phyloP scores from a whole-genome alignment of 176 grass and related monocot genomes.

The barley (Hordeum vulgare) region DNA sequence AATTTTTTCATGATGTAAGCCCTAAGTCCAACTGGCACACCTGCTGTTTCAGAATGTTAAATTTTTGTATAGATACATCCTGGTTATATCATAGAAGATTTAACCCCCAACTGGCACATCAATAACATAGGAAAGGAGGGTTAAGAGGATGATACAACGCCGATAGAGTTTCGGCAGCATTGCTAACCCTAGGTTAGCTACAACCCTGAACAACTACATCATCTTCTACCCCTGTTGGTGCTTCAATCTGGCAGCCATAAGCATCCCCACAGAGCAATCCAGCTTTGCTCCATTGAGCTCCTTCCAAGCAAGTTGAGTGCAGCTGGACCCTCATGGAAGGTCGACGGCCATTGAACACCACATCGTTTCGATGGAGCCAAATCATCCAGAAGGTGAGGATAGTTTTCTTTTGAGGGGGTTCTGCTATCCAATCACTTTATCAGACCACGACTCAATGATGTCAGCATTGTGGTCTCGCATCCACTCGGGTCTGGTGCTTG shows the following conservation, averaged over 20 bases:
- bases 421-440: neutral
- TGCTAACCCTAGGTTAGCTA: neutral
- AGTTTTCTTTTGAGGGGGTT: neutral
- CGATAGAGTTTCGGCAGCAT: neutral
- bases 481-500: neutral
- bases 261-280: neutral
- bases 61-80: neutral
- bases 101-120: too few species aligned
- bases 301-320: neutral
- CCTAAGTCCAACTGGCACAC: neutral
- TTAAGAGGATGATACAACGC: neutral
- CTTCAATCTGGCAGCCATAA: neutral
- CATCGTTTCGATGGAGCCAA: neutral
- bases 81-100: too few species aligned
- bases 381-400: neutral
- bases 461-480: neutral
- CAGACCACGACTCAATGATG: neutral
- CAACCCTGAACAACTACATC: neutral
- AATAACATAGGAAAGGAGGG: neutral
- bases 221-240: neutral
- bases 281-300: neutral
- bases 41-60: neutral
- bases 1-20: neutral
- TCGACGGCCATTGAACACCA: neutral
- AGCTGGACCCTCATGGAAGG: neutral